These are phyloP conservation scores for Pholiota conissans DNA, from an alignment of 768 basidiomycete genomes.

Conservation along the genomic window DNA sequence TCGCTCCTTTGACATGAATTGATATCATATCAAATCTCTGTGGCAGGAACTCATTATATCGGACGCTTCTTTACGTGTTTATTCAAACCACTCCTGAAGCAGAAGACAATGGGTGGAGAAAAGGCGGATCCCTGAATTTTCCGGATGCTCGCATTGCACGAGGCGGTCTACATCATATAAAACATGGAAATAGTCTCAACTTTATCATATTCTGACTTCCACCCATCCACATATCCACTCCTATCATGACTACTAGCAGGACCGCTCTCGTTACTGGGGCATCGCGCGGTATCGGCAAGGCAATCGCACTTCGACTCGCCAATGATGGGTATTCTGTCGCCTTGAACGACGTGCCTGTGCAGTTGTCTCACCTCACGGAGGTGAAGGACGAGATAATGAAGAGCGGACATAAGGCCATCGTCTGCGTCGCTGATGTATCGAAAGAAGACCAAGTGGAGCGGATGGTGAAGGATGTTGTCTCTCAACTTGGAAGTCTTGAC, in stretches of 20 bases:
- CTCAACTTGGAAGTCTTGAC: slow-evolving; percentile 42
- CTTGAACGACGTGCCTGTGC: slow-evolving; percentile 39
- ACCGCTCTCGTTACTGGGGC: slow-evolving; percentile 32
- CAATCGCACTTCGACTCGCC: slow-evolving; percentile 47
- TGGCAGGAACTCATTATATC: too few relatives aligned
- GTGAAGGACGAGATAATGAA: slow-evolving; percentile 27
- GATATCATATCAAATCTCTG: too few relatives aligned
- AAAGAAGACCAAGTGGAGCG: slow-evolving; percentile 39
- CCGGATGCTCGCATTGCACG: too few relatives aligned
- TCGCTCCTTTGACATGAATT: too few relatives aligned
- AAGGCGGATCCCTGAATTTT: too few relatives aligned
- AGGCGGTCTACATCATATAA: too few relatives aligned
- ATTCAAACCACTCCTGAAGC: too few relatives aligned
- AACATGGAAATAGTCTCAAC: too few relatives aligned
- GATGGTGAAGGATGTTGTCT: slow-evolving; percentile 30
- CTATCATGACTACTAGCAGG: too few relatives aligned
- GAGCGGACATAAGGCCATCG: slow-evolving; percentile 19
- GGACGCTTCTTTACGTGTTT: too few relatives aligned
- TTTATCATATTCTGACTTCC: too few relatives aligned
- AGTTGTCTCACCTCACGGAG: slow-evolving; percentile 24
- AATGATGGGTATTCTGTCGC: slow-evolving; percentile 44
- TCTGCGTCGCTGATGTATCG: slow-evolving; percentile 35
- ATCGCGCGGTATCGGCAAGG: slow-evolving; percentile 45
- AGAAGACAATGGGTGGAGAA: too few relatives aligned
- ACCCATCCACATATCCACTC: background rate